phyloP scores from a whole-genome alignment of 108 stramenopile genomes.

The Fistulifera solaris region DNA sequence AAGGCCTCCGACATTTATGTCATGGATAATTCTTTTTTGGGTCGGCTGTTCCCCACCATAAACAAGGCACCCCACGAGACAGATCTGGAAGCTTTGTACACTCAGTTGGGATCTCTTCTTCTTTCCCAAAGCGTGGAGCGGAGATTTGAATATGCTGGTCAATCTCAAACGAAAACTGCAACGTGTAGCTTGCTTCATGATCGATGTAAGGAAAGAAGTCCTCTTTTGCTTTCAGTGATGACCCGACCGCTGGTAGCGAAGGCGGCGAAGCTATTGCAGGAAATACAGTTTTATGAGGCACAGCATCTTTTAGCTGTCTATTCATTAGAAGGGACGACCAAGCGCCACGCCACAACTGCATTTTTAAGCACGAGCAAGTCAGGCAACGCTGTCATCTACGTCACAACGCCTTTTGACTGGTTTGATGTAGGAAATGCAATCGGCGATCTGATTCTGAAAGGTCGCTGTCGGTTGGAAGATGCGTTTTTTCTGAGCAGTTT shows the following conservation, averaged over 20 bases:
- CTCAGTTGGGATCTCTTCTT: slow-evolving; percentile 44
- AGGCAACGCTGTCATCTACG: slow-evolving; percentile 26
- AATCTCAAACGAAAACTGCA: slow-evolving; percentile 16
- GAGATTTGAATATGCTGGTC: slow-evolving; percentile 47
- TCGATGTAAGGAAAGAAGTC: slow-evolving; percentile 50
- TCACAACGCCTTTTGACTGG: slow-evolving; percentile 53
- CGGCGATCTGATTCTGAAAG: slow-evolving; percentile 54
- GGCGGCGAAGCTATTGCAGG: slow-evolving; percentile 37
- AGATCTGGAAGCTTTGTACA: slow-evolving; percentile 62
- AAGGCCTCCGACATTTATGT: slow-evolving; percentile 66
- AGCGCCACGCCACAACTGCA: slow-evolving; percentile 42
- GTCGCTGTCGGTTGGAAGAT: slow-evolving; percentile 63
- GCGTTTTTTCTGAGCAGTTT: slow-evolving; percentile 62
- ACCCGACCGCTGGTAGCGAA: slow-evolving; percentile 52
- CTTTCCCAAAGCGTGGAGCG: slow-evolving; percentile 59
- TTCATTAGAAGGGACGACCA: slow-evolving; percentile 34
- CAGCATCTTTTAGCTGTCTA: slow-evolving; percentile 48
- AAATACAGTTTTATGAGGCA: slow-evolving; percentile 29
- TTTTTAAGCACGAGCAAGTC: slow-evolving; percentile 23
- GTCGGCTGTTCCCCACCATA: slow-evolving; percentile 29
- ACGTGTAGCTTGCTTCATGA: slow-evolving; percentile 14
- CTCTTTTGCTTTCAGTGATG: slow-evolving; percentile 59
- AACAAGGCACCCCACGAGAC: slow-evolving; percentile 58
- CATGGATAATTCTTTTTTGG: slow-evolving; percentile 72
- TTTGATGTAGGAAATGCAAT: slow-evolving; percentile 71